Evolutionary conservation across 2,329 filamentous ascomycete species (phyloP).

Genomic region (Daldinia eschscholtzii): DNA sequence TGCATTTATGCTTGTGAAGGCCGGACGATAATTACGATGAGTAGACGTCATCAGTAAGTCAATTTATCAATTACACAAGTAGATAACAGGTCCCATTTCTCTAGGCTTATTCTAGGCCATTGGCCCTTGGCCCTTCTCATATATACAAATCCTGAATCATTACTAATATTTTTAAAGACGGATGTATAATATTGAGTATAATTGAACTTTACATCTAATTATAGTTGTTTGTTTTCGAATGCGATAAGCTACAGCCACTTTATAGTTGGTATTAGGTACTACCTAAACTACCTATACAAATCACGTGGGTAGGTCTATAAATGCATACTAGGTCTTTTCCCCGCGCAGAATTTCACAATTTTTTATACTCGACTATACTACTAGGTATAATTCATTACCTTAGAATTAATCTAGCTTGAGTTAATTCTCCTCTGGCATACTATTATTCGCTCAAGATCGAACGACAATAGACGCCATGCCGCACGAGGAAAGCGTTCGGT

Average conservation of each 20-base stretch:
- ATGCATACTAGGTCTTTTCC: background rate
- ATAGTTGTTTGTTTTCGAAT: background rate
- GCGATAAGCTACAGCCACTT: background rate
- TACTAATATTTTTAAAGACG: background rate
- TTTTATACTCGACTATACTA: background rate
- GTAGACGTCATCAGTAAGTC: slow-evolving; percentile 33
- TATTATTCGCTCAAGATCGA: background rate
- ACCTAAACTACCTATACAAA: background rate
- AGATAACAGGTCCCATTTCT: background rate
- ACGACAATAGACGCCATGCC: slow-evolving; percentile 10
- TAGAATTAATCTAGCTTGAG: background rate
- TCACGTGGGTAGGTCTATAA: slow-evolving; percentile 1
- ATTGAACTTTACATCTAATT: background rate
- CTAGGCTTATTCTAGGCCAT: background rate
- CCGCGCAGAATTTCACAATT: background rate
- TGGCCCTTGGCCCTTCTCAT: background rate
- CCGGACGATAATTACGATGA: slow-evolving; percentile 11
- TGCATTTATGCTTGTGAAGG: slow-evolving; percentile 14
- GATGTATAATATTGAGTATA: background rate
- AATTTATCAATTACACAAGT: slow-evolving; percentile 7
- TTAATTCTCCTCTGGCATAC: background rate
- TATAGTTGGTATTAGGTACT: background rate
- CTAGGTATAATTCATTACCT: background rate
- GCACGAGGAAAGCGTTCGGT: background rate
- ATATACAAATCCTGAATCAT: background rate